Conservation (phyloP, 1,284 basidiomycete species). For the Cutaneotrichosporon sp. region DNA sequence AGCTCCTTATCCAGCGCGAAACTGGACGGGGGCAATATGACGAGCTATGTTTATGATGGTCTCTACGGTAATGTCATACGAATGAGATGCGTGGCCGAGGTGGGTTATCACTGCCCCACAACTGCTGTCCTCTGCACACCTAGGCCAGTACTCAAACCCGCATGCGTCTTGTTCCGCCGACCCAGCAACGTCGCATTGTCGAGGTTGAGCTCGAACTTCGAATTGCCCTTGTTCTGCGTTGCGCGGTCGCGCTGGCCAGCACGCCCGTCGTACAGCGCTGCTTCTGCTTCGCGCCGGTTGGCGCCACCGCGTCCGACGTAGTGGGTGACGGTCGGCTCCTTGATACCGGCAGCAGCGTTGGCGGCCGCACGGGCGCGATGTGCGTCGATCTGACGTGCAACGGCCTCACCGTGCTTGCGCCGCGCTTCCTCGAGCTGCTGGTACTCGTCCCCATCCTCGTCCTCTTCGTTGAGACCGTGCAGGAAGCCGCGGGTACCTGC, state of each 20-base stretch:
- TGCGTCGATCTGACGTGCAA: constrained; percentile 49
- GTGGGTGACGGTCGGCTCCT: constrained; percentile 48
- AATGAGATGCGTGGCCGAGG: too few relatives aligned
- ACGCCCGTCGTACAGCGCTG: constrained; percentile 59
- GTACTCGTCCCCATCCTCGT: constrained; percentile 62
- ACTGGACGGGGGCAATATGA: too few relatives aligned
- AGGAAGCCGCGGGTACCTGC: constrained; percentile 68
- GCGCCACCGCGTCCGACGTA: constrained; percentile 48
- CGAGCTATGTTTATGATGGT: too few relatives aligned
- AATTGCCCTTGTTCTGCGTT: constrained; percentile 9
- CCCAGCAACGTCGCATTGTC: constrained; percentile 78
- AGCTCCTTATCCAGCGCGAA: too few relatives aligned
- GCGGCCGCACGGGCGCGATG: constrained; percentile 43
- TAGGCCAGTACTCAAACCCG: too few relatives aligned
- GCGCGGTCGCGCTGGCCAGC: constrained; percentile 67
- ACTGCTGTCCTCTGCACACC: background rate
- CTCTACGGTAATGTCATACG: too few relatives aligned
- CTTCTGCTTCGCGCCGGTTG: constrained; percentile 52
- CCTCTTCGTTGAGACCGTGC: constrained; percentile 85
- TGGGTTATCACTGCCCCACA: too few relatives aligned
- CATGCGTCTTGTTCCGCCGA: constrained; percentile 27
- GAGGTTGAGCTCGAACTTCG: constrained; percentile 72
- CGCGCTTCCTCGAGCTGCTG: constrained; percentile 52
- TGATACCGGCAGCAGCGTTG: constrained; percentile 49
- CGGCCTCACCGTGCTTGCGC: constrained; percentile 53